Percentiles rank a stretch among this genome's conserved stretches.
These are phyloP conservation scores for Podospora pseudoanserina DNA, from an alignment of 495 filamentous ascomycete species.

Conservation along the genomic window DNA sequence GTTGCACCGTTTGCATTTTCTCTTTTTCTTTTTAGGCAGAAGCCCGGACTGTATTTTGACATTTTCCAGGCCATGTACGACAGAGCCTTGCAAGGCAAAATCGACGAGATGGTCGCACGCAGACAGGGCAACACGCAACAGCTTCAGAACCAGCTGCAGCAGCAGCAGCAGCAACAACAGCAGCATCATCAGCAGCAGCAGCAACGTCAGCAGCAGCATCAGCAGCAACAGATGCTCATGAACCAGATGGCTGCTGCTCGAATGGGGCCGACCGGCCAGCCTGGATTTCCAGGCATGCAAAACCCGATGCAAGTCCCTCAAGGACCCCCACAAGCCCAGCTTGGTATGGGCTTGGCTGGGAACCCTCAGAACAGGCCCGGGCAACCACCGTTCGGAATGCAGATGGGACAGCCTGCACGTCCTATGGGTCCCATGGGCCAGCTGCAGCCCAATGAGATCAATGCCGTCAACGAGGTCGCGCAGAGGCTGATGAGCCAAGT, in stretches of 20 bases:
- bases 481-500: constrained; percentile 23
- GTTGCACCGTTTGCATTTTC: not conserved
- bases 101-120: constrained; percentile 37
- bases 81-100: constrained; percentile 26
- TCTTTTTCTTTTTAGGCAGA: constrained; percentile 1
- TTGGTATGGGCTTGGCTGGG: constrained; percentile 35
- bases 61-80: constrained; percentile 38
- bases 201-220: constrained; percentile 26
- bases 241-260: constrained; percentile 41
- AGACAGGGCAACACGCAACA: constrained; percentile 41
- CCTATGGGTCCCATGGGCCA: not conserved
- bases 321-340: constrained; percentile 39
- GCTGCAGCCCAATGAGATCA: not conserved
- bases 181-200: constrained; percentile 30
- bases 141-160: constrained; percentile 39
- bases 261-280: constrained; percentile 41
- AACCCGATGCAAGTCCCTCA: constrained; percentile 48
- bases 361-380: constrained; percentile 31
- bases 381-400: constrained; percentile 41
- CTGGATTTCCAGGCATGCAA: constrained; percentile 45
- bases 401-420: constrained; percentile 30
- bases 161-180: constrained; percentile 26
- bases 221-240: constrained; percentile 43
- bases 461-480: not conserved
- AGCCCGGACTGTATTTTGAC: constrained; percentile 18